Conservation (phyloP, 352 stramenopile genomes). For the Phytophthora agathidicida region DNA sequence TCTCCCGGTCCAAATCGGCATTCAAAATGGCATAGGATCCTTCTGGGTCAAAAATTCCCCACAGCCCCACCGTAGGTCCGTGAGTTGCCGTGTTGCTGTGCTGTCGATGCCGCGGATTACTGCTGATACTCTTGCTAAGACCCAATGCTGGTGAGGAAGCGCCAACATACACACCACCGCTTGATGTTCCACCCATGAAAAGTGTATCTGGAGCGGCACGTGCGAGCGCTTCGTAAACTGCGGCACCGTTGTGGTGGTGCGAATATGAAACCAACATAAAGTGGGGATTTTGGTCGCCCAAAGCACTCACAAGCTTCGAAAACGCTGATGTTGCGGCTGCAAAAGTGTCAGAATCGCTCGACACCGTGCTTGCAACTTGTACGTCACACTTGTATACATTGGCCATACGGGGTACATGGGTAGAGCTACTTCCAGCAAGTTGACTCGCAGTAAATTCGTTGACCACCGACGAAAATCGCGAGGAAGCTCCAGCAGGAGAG, state of each 20-base stretch:
- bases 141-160: constrained; percentile 22
- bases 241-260: constrained; percentile 54
- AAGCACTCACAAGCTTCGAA: constrained; percentile 52
- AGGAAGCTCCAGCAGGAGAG: constrained; percentile 44
- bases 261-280: constrained; percentile 88
- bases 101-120: constrained; percentile 45
- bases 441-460: constrained; percentile 37
- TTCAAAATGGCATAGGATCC: constrained; percentile 83
- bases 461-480: constrained; percentile 31
- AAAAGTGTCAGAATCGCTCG: constrained; percentile 63
- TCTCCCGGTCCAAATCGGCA: constrained; percentile 62
- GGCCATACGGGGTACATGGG: constrained; percentile 19
- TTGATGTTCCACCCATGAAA: constrained; percentile 84
- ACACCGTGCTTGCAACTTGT: constrained; percentile 73
- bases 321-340: constrained; percentile 63
- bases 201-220: constrained; percentile 73
- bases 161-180: constrained; percentile 59
- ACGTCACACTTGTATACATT: constrained; percentile 54
- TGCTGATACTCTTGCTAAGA: constrained; percentile 26
- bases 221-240: constrained; percentile 66
- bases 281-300: constrained; percentile 68
- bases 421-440: constrained; percentile 25
- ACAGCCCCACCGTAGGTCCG: constrained; percentile 62
- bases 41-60: constrained; percentile 85
- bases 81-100: constrained; percentile 25